Evolutionary conservation across 2,329 filamentous ascomycete genomes (phyloP).

Genomic region (Mariannaea elegans): DNA sequence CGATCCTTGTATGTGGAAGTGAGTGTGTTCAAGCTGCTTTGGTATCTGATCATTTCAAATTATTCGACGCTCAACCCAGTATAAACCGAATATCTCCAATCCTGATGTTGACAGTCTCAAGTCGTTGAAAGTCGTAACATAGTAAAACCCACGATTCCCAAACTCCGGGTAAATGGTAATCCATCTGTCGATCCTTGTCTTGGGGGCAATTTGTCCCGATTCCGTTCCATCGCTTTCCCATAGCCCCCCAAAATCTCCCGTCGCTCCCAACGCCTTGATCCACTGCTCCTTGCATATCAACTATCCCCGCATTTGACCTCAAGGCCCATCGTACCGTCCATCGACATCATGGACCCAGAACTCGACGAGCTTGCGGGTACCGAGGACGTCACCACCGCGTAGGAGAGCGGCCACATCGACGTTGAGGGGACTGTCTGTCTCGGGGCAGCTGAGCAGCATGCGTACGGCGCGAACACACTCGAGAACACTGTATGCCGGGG

Average conservation of each 20-base stretch:
- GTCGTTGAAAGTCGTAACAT: slow-evolving; percentile 12
- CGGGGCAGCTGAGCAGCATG: slow-evolving; percentile 70
- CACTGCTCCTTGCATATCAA: neutral
- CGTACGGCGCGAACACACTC: slow-evolving; percentile 78
- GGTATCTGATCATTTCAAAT: slow-evolving; percentile 21
- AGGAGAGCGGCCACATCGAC: slow-evolving; percentile 79
- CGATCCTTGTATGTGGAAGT: neutral
- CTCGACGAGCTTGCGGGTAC: slow-evolving; percentile 74
- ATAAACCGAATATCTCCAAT: slow-evolving; percentile 21
- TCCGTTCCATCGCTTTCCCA: neutral
- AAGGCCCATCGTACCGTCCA: slow-evolving; percentile 49
- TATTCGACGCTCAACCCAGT: slow-evolving; percentile 19
- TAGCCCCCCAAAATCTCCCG: neutral
- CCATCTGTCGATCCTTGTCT: neutral
- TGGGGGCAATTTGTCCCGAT: neutral
- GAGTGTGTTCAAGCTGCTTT: slow-evolving; percentile 8
- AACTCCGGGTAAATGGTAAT: slow-evolving; percentile 28
- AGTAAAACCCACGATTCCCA: slow-evolving; percentile 12
- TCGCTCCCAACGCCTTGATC: neutral
- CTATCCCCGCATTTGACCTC: slow-evolving; percentile 6
- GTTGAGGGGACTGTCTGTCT: slow-evolving; percentile 79
- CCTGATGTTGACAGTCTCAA: slow-evolving; percentile 9
- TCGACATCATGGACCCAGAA: slow-evolving; percentile 66
- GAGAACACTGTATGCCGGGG: slow-evolving; percentile 83
- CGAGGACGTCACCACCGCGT: slow-evolving; percentile 72